Evolutionary conservation across 2,329 filamentous ascomycete species (phyloP).

Genomic region (Ophiostoma himal-ulmi): DNA sequence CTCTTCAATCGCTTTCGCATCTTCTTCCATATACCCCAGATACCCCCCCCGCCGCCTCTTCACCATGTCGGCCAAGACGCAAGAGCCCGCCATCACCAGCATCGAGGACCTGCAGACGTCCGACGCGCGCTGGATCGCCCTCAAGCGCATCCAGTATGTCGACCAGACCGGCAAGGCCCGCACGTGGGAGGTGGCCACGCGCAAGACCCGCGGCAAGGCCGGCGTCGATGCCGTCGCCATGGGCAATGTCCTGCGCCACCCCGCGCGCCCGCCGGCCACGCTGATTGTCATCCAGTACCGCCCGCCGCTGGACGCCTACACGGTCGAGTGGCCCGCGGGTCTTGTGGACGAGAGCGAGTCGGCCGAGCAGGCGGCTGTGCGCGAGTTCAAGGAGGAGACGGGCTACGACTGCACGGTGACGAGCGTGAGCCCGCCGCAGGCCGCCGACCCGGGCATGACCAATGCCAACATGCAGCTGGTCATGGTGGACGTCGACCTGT

Average conservation of each 20-base stretch:
- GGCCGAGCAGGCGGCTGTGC: conserved; percentile 46
- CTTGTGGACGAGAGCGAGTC: conserved; percentile 49
- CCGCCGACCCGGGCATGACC: conserved; percentile 53
- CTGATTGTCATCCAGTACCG: conserved; percentile 28
- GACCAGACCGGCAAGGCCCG: conserved; percentile 50
- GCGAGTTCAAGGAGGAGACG: conserved; percentile 52
- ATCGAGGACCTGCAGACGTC: conserved; percentile 43
- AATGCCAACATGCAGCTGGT: conserved; percentile 57
- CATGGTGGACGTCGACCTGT: conserved; percentile 52
- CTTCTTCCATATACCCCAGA: not conserved
- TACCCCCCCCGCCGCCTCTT: conserved; percentile 21
- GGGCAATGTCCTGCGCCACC: conserved; percentile 51
- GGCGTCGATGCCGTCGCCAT: conserved; percentile 59
- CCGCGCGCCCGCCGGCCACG: conserved; percentile 40
- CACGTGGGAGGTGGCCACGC: conserved; percentile 56
- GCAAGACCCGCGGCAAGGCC: conserved; percentile 49
- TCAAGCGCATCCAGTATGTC: conserved; percentile 52
- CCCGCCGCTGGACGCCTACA: conserved; percentile 42
- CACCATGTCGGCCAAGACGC: conserved; percentile 37
- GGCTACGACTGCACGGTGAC: conserved; percentile 48
- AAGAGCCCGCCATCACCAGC: conserved; percentile 42
- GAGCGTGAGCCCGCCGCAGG: conserved; percentile 48
- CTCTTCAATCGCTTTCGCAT: not conserved
- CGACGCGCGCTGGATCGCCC: conserved; percentile 53
- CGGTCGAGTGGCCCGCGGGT: conserved; percentile 51